Evolutionary conservation across 306 rosid species (phyloP).

Genomic region (Gastrolobium bilobum): DNA sequence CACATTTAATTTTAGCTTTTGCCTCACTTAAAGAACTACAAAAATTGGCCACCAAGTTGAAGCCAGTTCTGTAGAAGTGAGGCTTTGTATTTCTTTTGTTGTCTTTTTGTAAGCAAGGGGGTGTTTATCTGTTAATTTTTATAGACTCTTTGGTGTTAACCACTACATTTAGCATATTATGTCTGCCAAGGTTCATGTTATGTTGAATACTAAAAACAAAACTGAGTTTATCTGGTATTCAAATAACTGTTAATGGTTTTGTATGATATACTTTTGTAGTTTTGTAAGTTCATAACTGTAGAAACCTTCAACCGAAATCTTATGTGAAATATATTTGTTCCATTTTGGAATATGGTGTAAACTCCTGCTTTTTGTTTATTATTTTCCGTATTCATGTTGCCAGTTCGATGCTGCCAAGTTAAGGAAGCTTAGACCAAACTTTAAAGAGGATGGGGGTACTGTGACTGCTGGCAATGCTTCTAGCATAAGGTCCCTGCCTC

Average conservation of each 20-base stretch:
- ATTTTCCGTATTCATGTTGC: conserved; percentile 34
- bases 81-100: conserved; percentile 15
- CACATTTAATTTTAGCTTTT: neutral
- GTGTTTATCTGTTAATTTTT: neutral
- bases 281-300: conserved; percentile 27
- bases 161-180: conserved; percentile 20
- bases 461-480: conserved; percentile 99
- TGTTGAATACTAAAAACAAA: conserved; percentile 34
- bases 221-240: conserved; percentile 7
- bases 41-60: conserved; percentile 21
- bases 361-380: conserved; percentile 32
- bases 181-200: conserved; percentile 24
- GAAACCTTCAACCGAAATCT: conserved; percentile 37
- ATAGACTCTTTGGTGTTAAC: conserved; percentile 6
- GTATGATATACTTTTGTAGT: conserved; percentile 30
- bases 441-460: conserved; percentile 80
- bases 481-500: conserved; percentile 65
- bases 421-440: conserved; percentile 84
- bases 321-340: conserved; percentile 40
- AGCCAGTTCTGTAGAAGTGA: conserved; percentile 14
- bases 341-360: conserved; percentile 27
- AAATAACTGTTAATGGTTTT: conserved; percentile 19
- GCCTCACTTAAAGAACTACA: conserved; percentile 5
- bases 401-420: conserved; percentile 93
- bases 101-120: neutral